Evolutionary conservation across 192 early-diverging fungal genomes (phyloP), one percentile per base, ranked within the genome.

Genomic region (Backusella sp.): DNA sequence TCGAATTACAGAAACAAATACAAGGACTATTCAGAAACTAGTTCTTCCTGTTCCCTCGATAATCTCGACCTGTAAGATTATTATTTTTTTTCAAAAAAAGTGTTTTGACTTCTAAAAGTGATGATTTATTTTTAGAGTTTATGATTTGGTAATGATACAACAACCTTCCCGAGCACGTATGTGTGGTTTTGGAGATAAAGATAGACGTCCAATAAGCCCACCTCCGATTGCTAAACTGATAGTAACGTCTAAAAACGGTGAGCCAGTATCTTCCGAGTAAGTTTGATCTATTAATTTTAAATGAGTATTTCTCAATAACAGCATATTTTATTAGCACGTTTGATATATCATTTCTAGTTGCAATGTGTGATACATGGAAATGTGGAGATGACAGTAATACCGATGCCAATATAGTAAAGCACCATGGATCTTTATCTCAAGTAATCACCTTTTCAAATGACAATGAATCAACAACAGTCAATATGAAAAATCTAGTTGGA

Each of bases 131-230:
- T 32, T 4, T 67, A 86, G 83, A 41, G 78, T 77, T 11, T 91
- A 85, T 71, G 79, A 83, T 37, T 84, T 93, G 28, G 78, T 85
- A 42, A 87, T 94, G 75, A 88, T 88, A 4, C 92, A 93, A 76
- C 91, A 92, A 73, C 93, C 92, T 34, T 77, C 86, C 42, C 77
- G 89, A 66, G 93, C 93, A 34, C 86, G 93, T 9, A 92, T 92
- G 91, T 92, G 91, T 71, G 93, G 92, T 14, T 94, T 92, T 76
- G 91, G 92, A 37, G 92, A 93, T 68, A 93, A 93, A 82, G 92
- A 91, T 77, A 84, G 90, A 41, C 88, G 92, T 69, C 90, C 90
- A 15, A 82, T 91, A 68, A 86, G 88, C 39, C 92, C 92, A 9
- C 92, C 92, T 21, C 92, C 92, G 28, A 90, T 93, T 59, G 82